These are phyloP conservation scores for Solanum chmielewskii DNA, from an alignment of 257 asterid species.

Conservation along the genomic window DNA sequence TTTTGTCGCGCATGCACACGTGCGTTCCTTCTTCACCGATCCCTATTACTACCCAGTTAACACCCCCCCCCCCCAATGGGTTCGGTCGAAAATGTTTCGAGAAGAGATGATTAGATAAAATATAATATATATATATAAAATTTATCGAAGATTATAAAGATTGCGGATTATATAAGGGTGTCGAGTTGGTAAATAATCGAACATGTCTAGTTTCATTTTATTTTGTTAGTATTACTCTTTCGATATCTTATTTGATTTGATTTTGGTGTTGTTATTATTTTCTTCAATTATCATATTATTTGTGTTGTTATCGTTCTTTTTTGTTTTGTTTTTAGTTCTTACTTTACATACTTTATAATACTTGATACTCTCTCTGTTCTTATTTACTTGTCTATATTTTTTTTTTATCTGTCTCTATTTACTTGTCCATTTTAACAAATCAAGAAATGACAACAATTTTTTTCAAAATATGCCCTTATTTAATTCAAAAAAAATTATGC, in stretches of 20 bases:
- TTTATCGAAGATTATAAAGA: too few relatives aligned
- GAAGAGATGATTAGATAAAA: neutral
- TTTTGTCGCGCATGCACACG: conserved; percentile 54
- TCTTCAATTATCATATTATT: neutral
- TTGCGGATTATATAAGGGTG: neutral
- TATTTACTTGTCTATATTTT: too few relatives aligned
- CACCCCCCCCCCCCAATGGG: neutral
- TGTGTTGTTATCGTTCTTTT: neutral
- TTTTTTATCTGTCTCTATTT: too few relatives aligned
- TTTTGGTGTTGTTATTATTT: neutral
- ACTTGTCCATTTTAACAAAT: too few relatives aligned
- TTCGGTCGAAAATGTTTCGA: neutral
- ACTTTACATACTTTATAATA: neutral
- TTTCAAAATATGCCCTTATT: too few relatives aligned
- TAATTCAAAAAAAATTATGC: fast-evolving
- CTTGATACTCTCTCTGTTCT: too few relatives aligned
- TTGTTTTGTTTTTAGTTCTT: neutral
- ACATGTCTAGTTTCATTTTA: neutral
- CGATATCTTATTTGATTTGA: neutral
- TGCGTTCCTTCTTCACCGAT: conserved; percentile 16
- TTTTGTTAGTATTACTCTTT: neutral
- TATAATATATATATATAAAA: too few relatives aligned
- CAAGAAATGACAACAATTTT: too few relatives aligned
- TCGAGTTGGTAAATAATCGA: neutral
- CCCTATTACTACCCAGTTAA: neutral